These are phyloP conservation scores for Tylopilus balloui DNA, from an alignment of 768 basidiomycete species.

Conservation along the genomic window DNA sequence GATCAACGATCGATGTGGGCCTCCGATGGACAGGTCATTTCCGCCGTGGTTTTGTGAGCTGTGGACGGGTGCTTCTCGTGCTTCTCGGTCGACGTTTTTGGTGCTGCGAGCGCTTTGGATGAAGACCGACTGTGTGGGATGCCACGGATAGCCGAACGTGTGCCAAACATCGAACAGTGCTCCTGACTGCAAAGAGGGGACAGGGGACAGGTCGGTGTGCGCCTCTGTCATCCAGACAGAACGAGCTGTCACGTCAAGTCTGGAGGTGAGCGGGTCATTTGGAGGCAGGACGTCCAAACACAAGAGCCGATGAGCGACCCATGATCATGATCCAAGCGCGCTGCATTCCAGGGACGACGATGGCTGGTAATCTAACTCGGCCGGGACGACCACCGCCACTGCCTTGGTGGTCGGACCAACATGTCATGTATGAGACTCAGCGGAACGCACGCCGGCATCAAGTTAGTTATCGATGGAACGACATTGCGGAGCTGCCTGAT, in stretches of 20 bases:
- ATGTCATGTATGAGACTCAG: conserved; percentile 6
- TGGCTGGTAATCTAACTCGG: conserved; percentile 3
- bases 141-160: conserved; percentile 1
- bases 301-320: not conserved
- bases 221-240: conserved; percentile 5
- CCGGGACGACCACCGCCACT: conserved; percentile 10
- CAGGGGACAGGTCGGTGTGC: not conserved
- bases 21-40: conserved; percentile 18
- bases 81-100: conserved; percentile 10
- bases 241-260: conserved; percentile 3
- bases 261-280: not conserved
- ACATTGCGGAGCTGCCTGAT: conserved; percentile 15
- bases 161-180: not conserved
- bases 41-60: conserved; percentile 16
- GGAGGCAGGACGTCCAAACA: not conserved
- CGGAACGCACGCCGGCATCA: conserved; percentile 2
- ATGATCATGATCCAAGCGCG: not conserved
- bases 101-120: conserved; percentile 5
- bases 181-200: not conserved
- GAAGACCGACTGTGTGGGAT: conserved; percentile 4
- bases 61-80: conserved; percentile 4
- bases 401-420: conserved; percentile 21
- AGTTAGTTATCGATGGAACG: conserved; percentile 3
- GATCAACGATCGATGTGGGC: conserved; percentile 22
- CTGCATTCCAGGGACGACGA: conserved; percentile 7